phyloP scores from a whole-genome alignment of 805 yeast genomes.

The Clavispora santaluciae region DNA sequence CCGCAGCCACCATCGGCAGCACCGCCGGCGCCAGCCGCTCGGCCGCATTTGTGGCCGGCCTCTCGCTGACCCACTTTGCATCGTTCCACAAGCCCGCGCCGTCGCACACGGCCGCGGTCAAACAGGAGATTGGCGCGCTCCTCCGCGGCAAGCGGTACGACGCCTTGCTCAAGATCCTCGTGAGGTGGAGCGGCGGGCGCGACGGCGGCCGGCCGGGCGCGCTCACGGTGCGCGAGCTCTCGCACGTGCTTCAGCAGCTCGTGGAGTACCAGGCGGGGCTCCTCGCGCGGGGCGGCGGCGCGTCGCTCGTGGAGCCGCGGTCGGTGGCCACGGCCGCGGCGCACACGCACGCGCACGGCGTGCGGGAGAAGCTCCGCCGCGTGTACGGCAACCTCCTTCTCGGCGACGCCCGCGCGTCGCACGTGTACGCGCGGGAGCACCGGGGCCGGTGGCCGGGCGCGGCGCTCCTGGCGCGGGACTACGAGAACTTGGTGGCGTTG shows the following conservation, averaged over 20 bases:
- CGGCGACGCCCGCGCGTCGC: constrained; percentile 1
- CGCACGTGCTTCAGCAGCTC: constrained; percentile 8
- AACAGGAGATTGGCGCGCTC: constrained; percentile 8
- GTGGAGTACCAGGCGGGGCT: constrained; percentile 11
- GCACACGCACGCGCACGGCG: constrained; percentile 9
- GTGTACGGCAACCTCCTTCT: constrained; percentile 12
- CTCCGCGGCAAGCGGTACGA: constrained; percentile 5
- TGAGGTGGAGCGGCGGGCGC: constrained; percentile 10
- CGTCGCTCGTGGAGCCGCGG: constrained; percentile 1
- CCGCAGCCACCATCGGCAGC: constrained; percentile 1
- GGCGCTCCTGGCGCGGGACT: constrained; percentile 23
- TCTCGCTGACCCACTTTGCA: constrained; percentile 1
- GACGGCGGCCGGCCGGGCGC: constrained; percentile 7
- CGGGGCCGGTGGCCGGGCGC: constrained; percentile 6
- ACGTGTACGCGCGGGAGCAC: constrained; percentile 6
- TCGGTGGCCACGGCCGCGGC: background rate
- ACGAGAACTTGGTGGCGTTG: constrained; percentile 33
- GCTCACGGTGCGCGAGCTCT: constrained; percentile 10
- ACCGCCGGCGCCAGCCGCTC: background rate
- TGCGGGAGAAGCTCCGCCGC: constrained; percentile 11
- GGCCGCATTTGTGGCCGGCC: background rate
- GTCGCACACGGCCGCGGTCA: background rate
- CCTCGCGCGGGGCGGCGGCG: constrained; percentile 7
- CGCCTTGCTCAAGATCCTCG: constrained; percentile 5
- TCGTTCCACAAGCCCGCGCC: background rate